Percentiles rank a stretch among this genome's conserved stretches.
These are phyloP conservation scores for Rhodomyrtus psidioides DNA, from an alignment of 441 rosid genomes.

Conservation along the genomic window DNA sequence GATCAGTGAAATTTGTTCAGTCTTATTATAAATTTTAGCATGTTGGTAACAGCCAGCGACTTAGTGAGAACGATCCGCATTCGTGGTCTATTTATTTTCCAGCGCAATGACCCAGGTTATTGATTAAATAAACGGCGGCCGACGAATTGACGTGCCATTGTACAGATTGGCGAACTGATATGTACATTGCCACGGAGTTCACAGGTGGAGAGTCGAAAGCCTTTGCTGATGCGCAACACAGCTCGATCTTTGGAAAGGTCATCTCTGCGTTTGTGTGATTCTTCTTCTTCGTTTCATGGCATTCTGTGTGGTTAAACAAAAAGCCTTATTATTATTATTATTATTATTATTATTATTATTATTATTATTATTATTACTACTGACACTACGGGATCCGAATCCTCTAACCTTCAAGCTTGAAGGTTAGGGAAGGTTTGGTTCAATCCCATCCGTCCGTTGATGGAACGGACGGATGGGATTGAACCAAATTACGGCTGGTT, in stretches of 20 bases:
- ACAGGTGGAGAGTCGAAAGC: not conserved
- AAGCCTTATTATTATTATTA: too few relatives aligned
- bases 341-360: too few relatives aligned
- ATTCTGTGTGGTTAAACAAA: not conserved
- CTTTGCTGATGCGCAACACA: not conserved
- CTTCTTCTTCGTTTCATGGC: not conserved
- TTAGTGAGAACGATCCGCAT: not conserved
- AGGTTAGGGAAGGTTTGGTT: too few relatives aligned
- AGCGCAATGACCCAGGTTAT: not conserved
- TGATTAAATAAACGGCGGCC: not conserved
- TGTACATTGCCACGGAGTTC: not conserved
- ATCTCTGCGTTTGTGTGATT: not conserved
- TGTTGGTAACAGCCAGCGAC: not conserved
- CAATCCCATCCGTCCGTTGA: too few relatives aligned
- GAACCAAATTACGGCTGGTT: too few relatives aligned
- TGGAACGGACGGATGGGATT: too few relatives aligned
- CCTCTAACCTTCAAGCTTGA: too few relatives aligned
- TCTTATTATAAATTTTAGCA: not conserved
- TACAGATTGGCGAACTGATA: not conserved
- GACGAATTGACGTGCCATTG: not conserved
- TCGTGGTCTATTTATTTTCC: not conserved
- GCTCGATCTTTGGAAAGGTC: not conserved
- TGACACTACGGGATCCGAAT: too few relatives aligned
- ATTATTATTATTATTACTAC: too few relatives aligned
- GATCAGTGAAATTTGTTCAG: not conserved